Conservation (phyloP, 2,329 filamentous ascomycete species). For the Acarospora socialis region DNA sequence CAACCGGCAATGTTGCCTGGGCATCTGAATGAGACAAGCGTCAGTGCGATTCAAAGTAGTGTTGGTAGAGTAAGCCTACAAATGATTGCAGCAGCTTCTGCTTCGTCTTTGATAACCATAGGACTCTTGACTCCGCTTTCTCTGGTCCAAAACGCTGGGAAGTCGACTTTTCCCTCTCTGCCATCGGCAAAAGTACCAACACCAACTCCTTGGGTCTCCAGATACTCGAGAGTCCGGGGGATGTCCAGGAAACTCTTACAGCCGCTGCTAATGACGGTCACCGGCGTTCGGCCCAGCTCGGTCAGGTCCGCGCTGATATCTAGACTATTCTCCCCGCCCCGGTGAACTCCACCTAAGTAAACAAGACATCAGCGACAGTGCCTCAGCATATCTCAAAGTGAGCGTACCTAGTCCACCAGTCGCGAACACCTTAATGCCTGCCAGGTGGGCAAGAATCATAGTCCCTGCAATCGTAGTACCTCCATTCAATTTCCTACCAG, state of each 20-base stretch:
- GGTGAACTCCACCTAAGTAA: slow-evolving; percentile 61
- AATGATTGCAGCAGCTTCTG: slow-evolving; percentile 80
- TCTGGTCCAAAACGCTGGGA: slow-evolving; percentile 84
- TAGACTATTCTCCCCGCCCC: slow-evolving; percentile 72
- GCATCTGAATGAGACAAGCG: slow-evolving; percentile 39
- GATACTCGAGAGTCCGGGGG: slow-evolving; percentile 68
- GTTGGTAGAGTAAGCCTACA: slow-evolving; percentile 30
- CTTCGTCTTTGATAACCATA: slow-evolving; percentile 55
- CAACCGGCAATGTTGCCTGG: slow-evolving; percentile 56
- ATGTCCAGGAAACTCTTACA: slow-evolving; percentile 97
- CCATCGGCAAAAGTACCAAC: slow-evolving; percentile 87
- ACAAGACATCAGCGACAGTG: background rate
- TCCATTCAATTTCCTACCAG: slow-evolving; percentile 59
- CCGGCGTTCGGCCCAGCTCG: slow-evolving; percentile 76
- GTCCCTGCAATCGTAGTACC: slow-evolving; percentile 90
- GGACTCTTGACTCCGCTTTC: slow-evolving; percentile 77
- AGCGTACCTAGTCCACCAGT: slow-evolving; percentile 64
- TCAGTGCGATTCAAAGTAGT: slow-evolving; percentile 3
- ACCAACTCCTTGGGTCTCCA: slow-evolving; percentile 56
- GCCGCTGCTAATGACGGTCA: slow-evolving; percentile 78
- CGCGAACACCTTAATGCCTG: slow-evolving; percentile 83
- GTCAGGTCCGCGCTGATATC: slow-evolving; percentile 93
- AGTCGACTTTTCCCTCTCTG: slow-evolving; percentile 56
- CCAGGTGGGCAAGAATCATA: slow-evolving; percentile 74
- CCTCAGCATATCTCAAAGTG: background rate